Evolutionary conservation across 306 rosid species (phyloP).

Genomic region (Vigna mungo): DNA sequence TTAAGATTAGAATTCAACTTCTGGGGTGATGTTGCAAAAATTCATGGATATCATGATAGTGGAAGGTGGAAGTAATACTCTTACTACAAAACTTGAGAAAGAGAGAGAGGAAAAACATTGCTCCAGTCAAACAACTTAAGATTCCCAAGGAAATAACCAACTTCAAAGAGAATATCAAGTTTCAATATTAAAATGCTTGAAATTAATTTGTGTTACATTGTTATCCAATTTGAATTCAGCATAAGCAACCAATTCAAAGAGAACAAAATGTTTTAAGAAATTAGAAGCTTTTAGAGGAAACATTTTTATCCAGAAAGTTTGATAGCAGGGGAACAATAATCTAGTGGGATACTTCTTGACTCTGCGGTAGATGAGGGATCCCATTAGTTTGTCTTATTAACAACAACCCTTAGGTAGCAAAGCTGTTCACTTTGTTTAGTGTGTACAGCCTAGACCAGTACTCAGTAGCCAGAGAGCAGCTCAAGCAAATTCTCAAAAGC

Average conservation of each 20-base stretch:
- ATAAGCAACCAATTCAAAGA: conserved; percentile 11
- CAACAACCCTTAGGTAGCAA: conserved; percentile 10
- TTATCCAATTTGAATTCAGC: conserved; percentile 7
- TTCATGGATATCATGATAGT: conserved; percentile 7
- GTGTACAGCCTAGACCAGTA: not conserved
- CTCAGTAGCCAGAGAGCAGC: not conserved
- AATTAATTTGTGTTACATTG: conserved; percentile 18
- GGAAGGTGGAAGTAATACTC: conserved; percentile 33
- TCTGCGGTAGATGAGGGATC: conserved; percentile 18
- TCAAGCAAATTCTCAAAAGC: not conserved
- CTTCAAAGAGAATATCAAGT: conserved; percentile 18
- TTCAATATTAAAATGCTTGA: conserved; percentile 16
- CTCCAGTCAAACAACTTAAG: not conserved
- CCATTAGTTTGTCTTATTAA: not conserved
- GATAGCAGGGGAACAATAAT: conserved; percentile 31
- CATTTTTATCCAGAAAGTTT: conserved; percentile 6
- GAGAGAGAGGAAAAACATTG: conserved; percentile 28
- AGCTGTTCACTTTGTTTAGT: not conserved
- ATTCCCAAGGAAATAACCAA: conserved; percentile 35
- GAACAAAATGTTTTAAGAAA: not conserved
- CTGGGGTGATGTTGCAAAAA: conserved; percentile 19
- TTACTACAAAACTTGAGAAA: conserved; percentile 17
- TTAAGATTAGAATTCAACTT: conserved; percentile 6
- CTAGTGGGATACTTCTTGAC: conserved; percentile 30
- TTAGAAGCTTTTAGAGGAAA: conserved; percentile 37